Conservation (phyloP, 129 eudicot genomes). For the Saposhnikovia divaricata region DNA sequence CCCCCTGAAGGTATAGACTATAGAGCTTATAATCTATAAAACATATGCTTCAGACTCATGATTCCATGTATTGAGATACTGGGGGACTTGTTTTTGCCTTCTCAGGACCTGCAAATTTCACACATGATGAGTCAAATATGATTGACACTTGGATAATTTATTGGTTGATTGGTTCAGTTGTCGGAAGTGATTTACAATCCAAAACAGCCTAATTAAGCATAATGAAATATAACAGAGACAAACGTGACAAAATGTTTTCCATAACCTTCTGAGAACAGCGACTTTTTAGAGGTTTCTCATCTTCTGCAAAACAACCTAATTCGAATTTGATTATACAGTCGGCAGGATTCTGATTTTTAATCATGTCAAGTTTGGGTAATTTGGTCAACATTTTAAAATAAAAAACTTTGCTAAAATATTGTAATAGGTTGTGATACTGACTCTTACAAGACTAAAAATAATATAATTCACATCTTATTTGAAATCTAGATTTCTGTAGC, state of each 20-base stretch:
- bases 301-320: background rate
- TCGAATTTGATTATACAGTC: background rate
- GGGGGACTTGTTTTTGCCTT: slow-evolving; percentile 84
- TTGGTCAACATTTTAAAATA: background rate
- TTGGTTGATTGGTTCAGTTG: background rate
- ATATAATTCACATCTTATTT: background rate
- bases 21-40: slow-evolving; percentile 12
- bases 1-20: slow-evolving; percentile 9
- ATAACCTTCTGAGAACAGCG: background rate
- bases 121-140: background rate
- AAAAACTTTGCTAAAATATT: background rate
- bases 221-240: background rate
- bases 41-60: slow-evolving; percentile 13
- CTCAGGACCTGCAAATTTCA: slow-evolving; percentile 27
- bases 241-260: background rate
- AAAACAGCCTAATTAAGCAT: background rate
- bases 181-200: background rate
- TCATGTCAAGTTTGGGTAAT: background rate
- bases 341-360: background rate
- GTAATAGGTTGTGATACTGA: background rate
- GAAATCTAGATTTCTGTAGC: background rate
- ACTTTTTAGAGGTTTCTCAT: background rate
- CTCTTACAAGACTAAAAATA: background rate
- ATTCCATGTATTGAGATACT: slow-evolving; percentile 59
- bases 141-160: background rate